Percentiles rank a stretch among this genome's conserved stretches.
Evolutionary conservation across 139 green algal genomes (phyloP).

Genomic region (Volvox reticuliferus): DNA sequence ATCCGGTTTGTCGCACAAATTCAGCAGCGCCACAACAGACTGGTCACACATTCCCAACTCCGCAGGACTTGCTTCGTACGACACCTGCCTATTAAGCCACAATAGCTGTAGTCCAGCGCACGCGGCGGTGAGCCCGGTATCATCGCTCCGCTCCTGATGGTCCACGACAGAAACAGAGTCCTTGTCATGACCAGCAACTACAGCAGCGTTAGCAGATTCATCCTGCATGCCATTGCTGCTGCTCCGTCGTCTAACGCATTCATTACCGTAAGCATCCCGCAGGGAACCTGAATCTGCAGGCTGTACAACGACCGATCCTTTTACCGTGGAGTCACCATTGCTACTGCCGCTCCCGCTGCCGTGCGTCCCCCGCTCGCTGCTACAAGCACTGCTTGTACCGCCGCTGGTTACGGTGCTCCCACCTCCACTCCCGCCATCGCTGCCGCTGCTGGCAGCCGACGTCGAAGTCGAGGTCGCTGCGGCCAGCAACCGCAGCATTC

Average conservation of each 20-base stretch:
- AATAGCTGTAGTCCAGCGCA: slow-evolving; percentile 9
- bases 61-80: background rate
- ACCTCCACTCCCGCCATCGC: slow-evolving; percentile 11
- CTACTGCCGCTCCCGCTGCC: slow-evolving; percentile 13
- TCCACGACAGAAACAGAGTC: background rate
- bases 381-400: background rate
- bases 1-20: slow-evolving; percentile 32
- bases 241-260: background rate
- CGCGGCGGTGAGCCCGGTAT: background rate
- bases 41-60: slow-evolving; percentile 48
- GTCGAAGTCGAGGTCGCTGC: slow-evolving; percentile 9
- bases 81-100: slow-evolving; percentile 36
- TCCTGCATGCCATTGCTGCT: background rate
- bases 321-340: background rate
- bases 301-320: background rate
- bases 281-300: background rate
- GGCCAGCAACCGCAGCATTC: slow-evolving; percentile 39
- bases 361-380: background rate
- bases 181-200: background rate
- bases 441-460: background rate
- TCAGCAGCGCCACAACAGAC: slow-evolving; percentile 38
- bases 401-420: background rate
- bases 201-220: no score
- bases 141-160: background rate
- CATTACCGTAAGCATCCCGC: background rate